phyloP scores from a whole-genome alignment of 768 basidiomycete species.

The Lyophyllum decastes region DNA sequence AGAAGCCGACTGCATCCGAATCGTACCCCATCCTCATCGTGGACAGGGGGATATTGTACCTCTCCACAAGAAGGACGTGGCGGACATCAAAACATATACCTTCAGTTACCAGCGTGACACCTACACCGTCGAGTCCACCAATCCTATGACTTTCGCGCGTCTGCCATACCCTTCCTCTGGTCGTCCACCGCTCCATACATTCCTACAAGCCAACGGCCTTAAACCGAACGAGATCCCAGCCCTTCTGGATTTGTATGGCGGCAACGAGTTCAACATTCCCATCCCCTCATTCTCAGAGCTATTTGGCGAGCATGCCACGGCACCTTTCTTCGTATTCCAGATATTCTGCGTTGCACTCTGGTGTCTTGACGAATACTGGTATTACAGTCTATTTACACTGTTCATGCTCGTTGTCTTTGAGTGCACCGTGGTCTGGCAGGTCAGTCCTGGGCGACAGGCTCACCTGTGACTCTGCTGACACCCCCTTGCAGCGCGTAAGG shows the following conservation, averaged over 20 bases:
- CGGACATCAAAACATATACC: slow-evolving; percentile 65
- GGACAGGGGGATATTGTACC: slow-evolving; percentile 90
- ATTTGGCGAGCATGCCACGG: slow-evolving; percentile 94
- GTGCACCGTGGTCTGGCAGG: slow-evolving; percentile 99
- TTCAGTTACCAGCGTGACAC: slow-evolving; percentile 97
- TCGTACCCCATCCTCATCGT: slow-evolving; percentile 78
- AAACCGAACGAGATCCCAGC: slow-evolving; percentile 44
- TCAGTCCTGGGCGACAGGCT: slow-evolving; percentile 32
- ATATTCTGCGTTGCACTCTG: slow-evolving; percentile 96
- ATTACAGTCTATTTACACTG: slow-evolving; percentile 94
- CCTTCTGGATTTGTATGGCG: slow-evolving; percentile 74
- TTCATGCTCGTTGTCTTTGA: slow-evolving; percentile 99
- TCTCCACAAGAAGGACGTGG: slow-evolving; percentile 60
- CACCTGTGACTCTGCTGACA: slow-evolving; percentile 1
- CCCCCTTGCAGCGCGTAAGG: slow-evolving; percentile 67
- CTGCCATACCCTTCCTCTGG: slow-evolving; percentile 87
- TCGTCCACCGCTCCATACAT: slow-evolving; percentile 67
- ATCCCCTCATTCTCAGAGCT: slow-evolving; percentile 92
- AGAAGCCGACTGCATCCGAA: slow-evolving; percentile 79
- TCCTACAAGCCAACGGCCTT: slow-evolving; percentile 62
- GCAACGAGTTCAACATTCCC: slow-evolving; percentile 96
- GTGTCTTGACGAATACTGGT: slow-evolving; percentile 99
- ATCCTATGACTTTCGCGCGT: slow-evolving; percentile 67
- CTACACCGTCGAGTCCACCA: slow-evolving; percentile 66
- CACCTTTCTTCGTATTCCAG: slow-evolving; percentile 99